Conservation (phyloP, 2,329 filamentous ascomycete species). For the Aspergillus texensis region DNA sequence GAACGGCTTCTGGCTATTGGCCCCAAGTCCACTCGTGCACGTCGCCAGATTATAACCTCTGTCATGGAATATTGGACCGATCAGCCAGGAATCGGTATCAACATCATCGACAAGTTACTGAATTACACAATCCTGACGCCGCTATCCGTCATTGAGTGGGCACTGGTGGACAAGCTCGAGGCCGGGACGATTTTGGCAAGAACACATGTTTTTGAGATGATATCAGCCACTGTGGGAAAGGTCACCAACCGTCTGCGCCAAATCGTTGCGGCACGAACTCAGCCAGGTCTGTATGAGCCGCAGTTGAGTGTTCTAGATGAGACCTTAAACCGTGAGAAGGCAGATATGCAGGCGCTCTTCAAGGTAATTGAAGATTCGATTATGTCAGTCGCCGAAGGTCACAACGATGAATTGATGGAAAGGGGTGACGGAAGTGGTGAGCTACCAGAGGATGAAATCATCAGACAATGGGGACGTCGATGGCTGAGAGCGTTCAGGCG, state of each 20-base stretch:
- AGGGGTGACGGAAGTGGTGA: constrained; percentile 55
- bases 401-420: constrained; percentile 76
- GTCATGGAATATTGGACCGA: constrained; percentile 93
- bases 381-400: constrained; percentile 69
- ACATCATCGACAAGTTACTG: constrained; percentile 92
- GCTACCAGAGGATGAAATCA: constrained; percentile 62
- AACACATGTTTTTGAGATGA: constrained; percentile 83
- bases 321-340: constrained; percentile 68
- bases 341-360: constrained; percentile 79
- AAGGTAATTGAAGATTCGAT: constrained; percentile 77
- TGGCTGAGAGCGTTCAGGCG: constrained; percentile 86
- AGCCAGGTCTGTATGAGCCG: constrained; percentile 55
- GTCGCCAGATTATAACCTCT: constrained; percentile 84
- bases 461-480: constrained; percentile 78
- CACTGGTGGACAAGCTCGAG: constrained; percentile 67
- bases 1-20: constrained; percentile 81
- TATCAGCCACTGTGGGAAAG: constrained; percentile 85
- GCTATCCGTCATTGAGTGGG: constrained; percentile 85
- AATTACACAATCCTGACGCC: constrained; percentile 96
- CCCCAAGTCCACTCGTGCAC: constrained; percentile 71
- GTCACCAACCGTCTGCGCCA: constrained; percentile 85
- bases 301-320: constrained; percentile 65
- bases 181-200: constrained; percentile 71
- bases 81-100: constrained; percentile 87
- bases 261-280: constrained; percentile 67